phyloP scores from a whole-genome alignment of 148 eudicot genomes.

The Arbutus unedo region DNA sequence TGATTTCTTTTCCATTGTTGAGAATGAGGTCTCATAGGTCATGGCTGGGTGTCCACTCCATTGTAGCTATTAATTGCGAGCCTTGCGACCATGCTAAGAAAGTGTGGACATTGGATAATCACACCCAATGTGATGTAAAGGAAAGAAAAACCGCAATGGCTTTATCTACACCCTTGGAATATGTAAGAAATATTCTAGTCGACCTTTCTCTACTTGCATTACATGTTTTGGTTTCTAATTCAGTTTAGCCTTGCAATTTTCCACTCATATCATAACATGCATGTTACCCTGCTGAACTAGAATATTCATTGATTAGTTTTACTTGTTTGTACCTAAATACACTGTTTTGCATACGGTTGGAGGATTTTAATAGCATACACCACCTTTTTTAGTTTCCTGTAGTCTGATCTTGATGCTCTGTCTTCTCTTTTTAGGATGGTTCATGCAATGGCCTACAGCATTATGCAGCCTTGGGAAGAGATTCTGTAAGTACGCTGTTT shows the following conservation, averaged over 20 bases:
- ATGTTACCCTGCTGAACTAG: not conserved
- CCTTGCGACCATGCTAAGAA: not conserved
- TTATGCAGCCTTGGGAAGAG: slow-evolving; percentile 96
- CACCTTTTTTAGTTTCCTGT: not conserved
- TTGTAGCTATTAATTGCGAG: not conserved
- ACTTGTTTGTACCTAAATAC: slow-evolving; percentile 2
- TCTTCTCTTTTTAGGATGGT: slow-evolving; percentile 59
- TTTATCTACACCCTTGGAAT: not conserved
- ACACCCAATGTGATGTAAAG: not conserved
- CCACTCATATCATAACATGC: not conserved
- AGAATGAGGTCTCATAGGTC: not conserved
- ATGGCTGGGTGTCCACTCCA: not conserved
- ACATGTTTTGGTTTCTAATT: slow-evolving; percentile 12
- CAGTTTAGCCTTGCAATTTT: not conserved
- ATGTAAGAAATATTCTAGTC: not conserved
- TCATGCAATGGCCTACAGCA: slow-evolving; percentile 97
- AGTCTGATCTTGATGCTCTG: slow-evolving; percentile 6
- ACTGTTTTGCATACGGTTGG: not conserved
- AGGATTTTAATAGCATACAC: not conserved
- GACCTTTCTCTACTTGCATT: not conserved
- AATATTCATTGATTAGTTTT: slow-evolving; percentile 4
- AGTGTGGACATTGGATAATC: not conserved
- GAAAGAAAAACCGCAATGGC: not conserved
- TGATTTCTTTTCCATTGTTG: not conserved
- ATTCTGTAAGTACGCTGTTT: slow-evolving; percentile 49